These are phyloP conservation scores for Balakata baccata DNA, from an alignment of 345 rosid genomes.

Conservation along the genomic window DNA sequence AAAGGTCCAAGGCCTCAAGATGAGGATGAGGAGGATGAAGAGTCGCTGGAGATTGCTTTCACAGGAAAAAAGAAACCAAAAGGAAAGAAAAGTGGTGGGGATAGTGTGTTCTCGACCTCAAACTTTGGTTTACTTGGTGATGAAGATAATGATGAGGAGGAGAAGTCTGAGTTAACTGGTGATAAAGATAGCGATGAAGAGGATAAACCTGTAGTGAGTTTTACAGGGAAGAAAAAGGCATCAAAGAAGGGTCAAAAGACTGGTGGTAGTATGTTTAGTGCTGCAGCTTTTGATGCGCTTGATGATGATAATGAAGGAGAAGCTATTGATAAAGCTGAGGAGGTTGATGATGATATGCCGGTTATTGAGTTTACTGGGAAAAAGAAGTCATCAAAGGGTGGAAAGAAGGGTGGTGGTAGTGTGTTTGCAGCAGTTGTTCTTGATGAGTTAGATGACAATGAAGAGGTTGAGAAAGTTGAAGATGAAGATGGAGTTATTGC, in stretches of 20 bases:
- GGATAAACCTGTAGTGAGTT: conserved; percentile 36
- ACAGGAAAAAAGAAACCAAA: conserved; percentile 56
- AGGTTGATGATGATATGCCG: conserved; percentile 33
- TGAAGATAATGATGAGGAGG: conserved; percentile 34
- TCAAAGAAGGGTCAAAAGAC: conserved; percentile 38
- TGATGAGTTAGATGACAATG: conserved; percentile 36
- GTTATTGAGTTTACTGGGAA: conserved; percentile 43
- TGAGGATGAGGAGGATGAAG: conserved; percentile 31
- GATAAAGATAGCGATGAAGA: conserved; percentile 34
- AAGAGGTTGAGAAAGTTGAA: conserved; percentile 32
- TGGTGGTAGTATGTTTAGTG: conserved; percentile 38
- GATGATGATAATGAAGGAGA: conserved; percentile 42
- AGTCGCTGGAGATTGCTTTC: conserved; percentile 31
- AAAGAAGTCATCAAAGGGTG: conserved; percentile 48
- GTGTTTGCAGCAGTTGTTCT: conserved; percentile 25
- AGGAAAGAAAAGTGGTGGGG: conserved; percentile 40
- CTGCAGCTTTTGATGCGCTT: conserved; percentile 49
- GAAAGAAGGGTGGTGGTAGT: conserved; percentile 32
- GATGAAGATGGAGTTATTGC: conserved; percentile 34
- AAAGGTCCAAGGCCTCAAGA: conserved; percentile 27
- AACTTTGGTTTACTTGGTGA: conserved; percentile 50
- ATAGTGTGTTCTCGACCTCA: conserved; percentile 26
- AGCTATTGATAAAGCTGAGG: conserved; percentile 25
- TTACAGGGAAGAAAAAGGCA: conserved; percentile 49
- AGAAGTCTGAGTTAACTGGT: conserved; percentile 19